Percentiles rank a stretch among this genome's conserved stretches.
Conservation (phyloP, 768 basidiomycete species). For the Aureoboletus auriporus region DNA sequence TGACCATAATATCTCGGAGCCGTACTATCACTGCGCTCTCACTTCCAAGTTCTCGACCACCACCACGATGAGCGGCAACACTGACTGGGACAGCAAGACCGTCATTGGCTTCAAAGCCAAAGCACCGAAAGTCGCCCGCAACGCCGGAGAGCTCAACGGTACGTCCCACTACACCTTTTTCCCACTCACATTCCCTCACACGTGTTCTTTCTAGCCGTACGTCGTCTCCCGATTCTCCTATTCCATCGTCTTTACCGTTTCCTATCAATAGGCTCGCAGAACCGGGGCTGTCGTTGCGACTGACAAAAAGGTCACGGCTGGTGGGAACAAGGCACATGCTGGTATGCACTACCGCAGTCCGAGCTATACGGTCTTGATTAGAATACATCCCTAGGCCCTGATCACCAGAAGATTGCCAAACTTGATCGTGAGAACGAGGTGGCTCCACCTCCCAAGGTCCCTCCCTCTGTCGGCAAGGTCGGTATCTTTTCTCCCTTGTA, state of each 20-base stretch:
- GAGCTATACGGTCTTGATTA: not conserved
- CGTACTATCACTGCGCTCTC: conserved; percentile 1
- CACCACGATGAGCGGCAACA: conserved; percentile 40
- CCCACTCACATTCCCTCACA: conserved; percentile 22
- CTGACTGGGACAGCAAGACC: conserved; percentile 67
- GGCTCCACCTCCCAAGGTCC: conserved; percentile 82
- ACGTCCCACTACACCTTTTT: not conserved
- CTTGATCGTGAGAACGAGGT: conserved; percentile 95
- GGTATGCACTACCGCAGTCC: conserved; percentile 39
- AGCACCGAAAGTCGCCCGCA: conserved; percentile 62
- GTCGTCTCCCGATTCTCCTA: conserved; percentile 17
- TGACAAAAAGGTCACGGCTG: conserved; percentile 71
- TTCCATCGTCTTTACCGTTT: conserved; percentile 5
- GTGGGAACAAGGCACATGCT: conserved; percentile 72
- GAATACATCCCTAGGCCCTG: conserved; percentile 56
- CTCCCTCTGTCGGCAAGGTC: conserved; percentile 69
- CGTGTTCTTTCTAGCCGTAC: conserved; percentile 44
- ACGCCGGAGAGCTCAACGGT: conserved; percentile 55
- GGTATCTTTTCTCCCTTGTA: conserved; percentile 9
- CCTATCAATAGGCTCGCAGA: conserved; percentile 58
- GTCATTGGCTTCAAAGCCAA: conserved; percentile 71
- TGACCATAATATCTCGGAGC: no score
- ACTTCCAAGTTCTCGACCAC: no score
- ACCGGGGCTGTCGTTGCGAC: conserved; percentile 74
- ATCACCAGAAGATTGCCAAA: conserved; percentile 91